Evolutionary conservation across 2,329 filamentous ascomycete genomes (phyloP), one percentile per base, ranked within the genome.

Genomic region (Sarocladium brachiariae): DNA sequence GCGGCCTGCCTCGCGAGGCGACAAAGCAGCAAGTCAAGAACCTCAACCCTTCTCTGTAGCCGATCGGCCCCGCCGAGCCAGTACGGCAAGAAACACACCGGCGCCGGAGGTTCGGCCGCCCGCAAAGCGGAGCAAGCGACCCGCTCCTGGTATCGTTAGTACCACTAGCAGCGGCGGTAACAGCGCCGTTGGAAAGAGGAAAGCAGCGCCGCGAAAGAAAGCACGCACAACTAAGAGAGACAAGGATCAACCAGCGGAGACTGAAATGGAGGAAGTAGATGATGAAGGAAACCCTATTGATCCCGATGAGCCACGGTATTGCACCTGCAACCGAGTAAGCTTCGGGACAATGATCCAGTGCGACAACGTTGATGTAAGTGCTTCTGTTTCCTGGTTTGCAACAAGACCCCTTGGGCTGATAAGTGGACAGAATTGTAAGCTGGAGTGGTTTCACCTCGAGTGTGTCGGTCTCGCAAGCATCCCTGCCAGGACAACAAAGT

Each of bases 281-380:
- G 82, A 86, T 58, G 81, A 86, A 55, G 81, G 81, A 10, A 84
- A 84, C 53, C 68, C 78, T 23, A 86, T 91, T 60, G 86, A 90
- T 61, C 84, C 86, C 0, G 71, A 89, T 51, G 88, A 93, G 70
- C 78, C 83, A 37, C 73, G 80, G 55, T 93, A 93, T 65, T 93
- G 88, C 62, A 66, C 85, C 50, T 93, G 88, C 66, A 86, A 88
- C 58, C 75, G 87, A 52, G 86, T 93, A 50, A 89, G 86, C 63
- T 91, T 84, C 62, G 88, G 88, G 50, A 83, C 78, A 18, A 93
- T 93, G 88, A 88, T 93, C 63, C 80, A 81, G 54, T 93, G 88
- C 66, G 87, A 92, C 61, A 89, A 89, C 59, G 73, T 80, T 39
- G 84, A 88, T 67, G 84, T 87, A 70, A 79, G 81, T 70, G 24